A percentile compares a stretch with the other conserved stretches of the same genome.
phyloP scores from a whole-genome alignment of 202 grass and related monocot genomes.

The Setaria italica region DNA sequence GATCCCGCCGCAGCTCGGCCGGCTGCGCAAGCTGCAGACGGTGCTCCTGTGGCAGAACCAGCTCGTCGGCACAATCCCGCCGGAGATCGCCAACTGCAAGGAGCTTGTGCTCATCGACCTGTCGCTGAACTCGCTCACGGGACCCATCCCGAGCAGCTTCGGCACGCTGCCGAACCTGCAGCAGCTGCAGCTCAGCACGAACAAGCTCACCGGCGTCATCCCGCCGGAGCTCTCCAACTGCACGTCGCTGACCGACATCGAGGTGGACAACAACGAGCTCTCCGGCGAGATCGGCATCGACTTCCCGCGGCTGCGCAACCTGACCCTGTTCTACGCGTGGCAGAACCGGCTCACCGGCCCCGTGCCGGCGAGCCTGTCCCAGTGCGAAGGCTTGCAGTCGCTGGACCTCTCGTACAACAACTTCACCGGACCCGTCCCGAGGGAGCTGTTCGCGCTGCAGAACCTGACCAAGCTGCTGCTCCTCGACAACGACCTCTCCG shows the following conservation, averaged over 20 bases:
- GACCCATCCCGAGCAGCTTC: conserved; percentile 72
- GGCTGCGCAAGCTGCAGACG: conserved; percentile 73
- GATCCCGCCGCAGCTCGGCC: conserved; percentile 71
- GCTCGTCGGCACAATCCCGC: conserved; percentile 78
- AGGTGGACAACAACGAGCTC: conserved; percentile 90
- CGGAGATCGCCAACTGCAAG: conserved; percentile 73
- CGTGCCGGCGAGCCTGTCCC: conserved; percentile 66
- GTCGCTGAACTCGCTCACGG: conserved; percentile 81
- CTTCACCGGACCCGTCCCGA: conserved; percentile 75
- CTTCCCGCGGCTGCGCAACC: conserved; percentile 70
- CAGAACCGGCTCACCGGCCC: conserved; percentile 84
- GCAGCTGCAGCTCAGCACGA: conserved; percentile 90
- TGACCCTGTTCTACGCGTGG: conserved; percentile 91
- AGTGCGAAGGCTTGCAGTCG: conserved; percentile 71
- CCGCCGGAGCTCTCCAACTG: conserved; percentile 83
- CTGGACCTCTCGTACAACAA: conserved; percentile 97
- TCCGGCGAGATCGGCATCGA: conserved; percentile 73
- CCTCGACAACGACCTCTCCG: conserved; percentile 80
- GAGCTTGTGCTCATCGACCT: conserved; percentile 79
- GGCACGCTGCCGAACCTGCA: conserved; percentile 69
- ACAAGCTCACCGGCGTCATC: conserved; percentile 76
- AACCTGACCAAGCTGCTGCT: conserved; percentile 96
- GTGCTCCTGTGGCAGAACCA: conserved; percentile 95
- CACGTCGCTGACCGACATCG: conserved; percentile 68
- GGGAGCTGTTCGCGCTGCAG: conserved; percentile 78